phyloP scores from a whole-genome alignment of 2,329 filamentous ascomycete genomes.

The Sphaerostilbella broomeana region DNA sequence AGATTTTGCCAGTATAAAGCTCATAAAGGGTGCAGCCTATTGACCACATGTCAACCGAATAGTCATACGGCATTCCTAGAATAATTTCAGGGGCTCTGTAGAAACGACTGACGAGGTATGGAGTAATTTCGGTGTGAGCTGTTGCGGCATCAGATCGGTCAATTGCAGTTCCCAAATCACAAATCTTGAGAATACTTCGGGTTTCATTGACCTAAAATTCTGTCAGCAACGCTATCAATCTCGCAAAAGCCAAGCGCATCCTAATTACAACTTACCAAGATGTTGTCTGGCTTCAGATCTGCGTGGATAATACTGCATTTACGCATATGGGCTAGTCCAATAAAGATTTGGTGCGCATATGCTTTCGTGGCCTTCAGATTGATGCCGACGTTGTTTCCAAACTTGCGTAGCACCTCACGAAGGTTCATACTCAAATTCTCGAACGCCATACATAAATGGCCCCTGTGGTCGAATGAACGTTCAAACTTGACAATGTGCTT shows the following conservation, averaged over 20 bases:
- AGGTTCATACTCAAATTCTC: constrained; percentile 92
- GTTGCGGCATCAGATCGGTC: constrained; percentile 71
- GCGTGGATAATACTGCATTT: constrained; percentile 93
- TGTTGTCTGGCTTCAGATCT: constrained; percentile 96
- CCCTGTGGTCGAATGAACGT: constrained; percentile 85
- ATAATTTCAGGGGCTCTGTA: constrained; percentile 97
- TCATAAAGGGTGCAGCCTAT: constrained; percentile 97
- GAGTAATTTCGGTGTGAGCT: constrained; percentile 76
- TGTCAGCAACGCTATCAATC: constrained; percentile 27
- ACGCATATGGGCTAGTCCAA: constrained; percentile 78
- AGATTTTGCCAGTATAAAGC: constrained; percentile 92
- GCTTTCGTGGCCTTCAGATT: constrained; percentile 79
- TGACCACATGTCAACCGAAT: constrained; percentile 94
- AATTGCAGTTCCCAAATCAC: constrained; percentile 93
- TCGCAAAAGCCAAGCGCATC: not conserved
- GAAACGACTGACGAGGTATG: constrained; percentile 93
- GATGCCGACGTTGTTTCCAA: constrained; percentile 88
- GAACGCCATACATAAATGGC: constrained; percentile 93
- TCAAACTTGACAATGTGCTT: constrained; percentile 88
- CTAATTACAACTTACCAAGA: constrained; percentile 52
- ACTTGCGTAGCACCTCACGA: constrained; percentile 90
- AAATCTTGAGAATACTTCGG: constrained; percentile 83
- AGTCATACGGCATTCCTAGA: constrained; percentile 91
- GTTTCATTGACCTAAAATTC: constrained; percentile 63
- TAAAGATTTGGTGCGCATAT: constrained; percentile 92